Conservation (phyloP, 441 rosid genomes). For the Manihot esculenta region DNA sequence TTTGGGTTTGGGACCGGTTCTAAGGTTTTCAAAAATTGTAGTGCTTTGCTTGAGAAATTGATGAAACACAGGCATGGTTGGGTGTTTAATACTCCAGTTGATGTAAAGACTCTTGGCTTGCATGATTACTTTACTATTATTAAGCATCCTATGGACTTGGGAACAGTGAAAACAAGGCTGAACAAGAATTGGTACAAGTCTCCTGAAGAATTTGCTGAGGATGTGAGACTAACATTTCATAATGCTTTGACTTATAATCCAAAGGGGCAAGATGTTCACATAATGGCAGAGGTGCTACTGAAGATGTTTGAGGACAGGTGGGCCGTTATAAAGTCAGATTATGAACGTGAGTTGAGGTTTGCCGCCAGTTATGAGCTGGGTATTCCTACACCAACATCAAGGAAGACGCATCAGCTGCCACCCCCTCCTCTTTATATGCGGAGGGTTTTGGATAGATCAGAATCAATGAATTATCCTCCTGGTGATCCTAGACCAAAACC, state of each 20-base stretch:
- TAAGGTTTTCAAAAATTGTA: slow-evolving; percentile 72
- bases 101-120: slow-evolving; percentile 72
- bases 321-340: slow-evolving; percentile 76
- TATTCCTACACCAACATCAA: slow-evolving; percentile 57
- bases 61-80: slow-evolving; percentile 97
- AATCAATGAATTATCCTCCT: slow-evolving; percentile 48
- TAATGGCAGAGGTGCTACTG: slow-evolving; percentile 75
- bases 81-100: slow-evolving; percentile 96
- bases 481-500: slow-evolving; percentile 47
- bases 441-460: slow-evolving; percentile 75
- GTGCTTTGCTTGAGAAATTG: slow-evolving; percentile 75
- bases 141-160: slow-evolving; percentile 95
- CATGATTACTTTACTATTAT: slow-evolving; percentile 83
- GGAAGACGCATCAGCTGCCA: slow-evolving; percentile 54
- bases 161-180: slow-evolving; percentile 71
- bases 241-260: slow-evolving; percentile 98
- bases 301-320: slow-evolving; percentile 86
- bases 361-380: slow-evolving; percentile 52
- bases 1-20: slow-evolving; percentile 51
- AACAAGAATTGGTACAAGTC: slow-evolving; percentile 82
- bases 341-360: slow-evolving; percentile 65
- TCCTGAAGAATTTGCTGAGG: slow-evolving; percentile 93
- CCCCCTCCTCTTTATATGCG: slow-evolving; percentile 82
- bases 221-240: slow-evolving; percentile 93
- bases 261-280: slow-evolving; percentile 88